These are phyloP conservation scores for Moringa oleifera DNA, from an alignment of 345 rosid species.

Conservation along the genomic window DNA sequence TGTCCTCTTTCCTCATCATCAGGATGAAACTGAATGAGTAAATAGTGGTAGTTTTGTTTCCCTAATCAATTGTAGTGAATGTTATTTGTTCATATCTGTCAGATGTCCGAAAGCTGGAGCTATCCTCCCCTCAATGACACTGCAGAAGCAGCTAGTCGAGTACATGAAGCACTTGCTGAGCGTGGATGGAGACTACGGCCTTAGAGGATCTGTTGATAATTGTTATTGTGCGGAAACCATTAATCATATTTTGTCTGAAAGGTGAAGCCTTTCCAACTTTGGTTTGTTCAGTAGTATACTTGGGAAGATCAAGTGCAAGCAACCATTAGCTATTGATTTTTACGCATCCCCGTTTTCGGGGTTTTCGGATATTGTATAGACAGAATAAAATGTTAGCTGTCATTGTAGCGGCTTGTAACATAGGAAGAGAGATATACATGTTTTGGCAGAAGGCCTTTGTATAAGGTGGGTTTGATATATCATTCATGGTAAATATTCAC, in stretches of 20 bases:
- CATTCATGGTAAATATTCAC: neutral
- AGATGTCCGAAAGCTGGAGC: slow-evolving; percentile 94
- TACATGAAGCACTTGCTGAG: slow-evolving; percentile 61
- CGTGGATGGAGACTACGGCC: slow-evolving; percentile 79
- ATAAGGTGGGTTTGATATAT: slow-evolving; percentile 1
- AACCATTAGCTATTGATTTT: slow-evolving; percentile 7
- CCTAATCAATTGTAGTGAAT: neutral
- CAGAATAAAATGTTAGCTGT: slow-evolving; percentile 23
- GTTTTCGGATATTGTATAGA: slow-evolving; percentile 11
- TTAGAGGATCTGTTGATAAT: slow-evolving; percentile 23
- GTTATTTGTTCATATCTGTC: slow-evolving; percentile 11
- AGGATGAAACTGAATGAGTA: slow-evolving; percentile 2
- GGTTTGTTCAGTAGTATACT: slow-evolving; percentile 11
- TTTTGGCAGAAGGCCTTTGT: slow-evolving; percentile 1
- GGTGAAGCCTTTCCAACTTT: neutral
- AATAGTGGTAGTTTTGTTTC: slow-evolving; percentile 2
- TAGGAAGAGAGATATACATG: slow-evolving; percentile 21
- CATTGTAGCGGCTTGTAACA: slow-evolving; percentile 30
- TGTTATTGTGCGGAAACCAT: slow-evolving; percentile 20
- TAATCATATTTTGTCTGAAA: slow-evolving; percentile 7
- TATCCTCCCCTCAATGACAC: slow-evolving; percentile 92
- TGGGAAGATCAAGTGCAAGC: slow-evolving; percentile 13
- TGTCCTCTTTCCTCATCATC: neutral
- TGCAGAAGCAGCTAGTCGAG: slow-evolving; percentile 75
- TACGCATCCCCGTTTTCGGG: slow-evolving; percentile 11